Evolutionary conservation across 1,284 basidiomycete species (phyloP).

Genomic region (Microbotryum lychnidis-dioicae): DNA sequence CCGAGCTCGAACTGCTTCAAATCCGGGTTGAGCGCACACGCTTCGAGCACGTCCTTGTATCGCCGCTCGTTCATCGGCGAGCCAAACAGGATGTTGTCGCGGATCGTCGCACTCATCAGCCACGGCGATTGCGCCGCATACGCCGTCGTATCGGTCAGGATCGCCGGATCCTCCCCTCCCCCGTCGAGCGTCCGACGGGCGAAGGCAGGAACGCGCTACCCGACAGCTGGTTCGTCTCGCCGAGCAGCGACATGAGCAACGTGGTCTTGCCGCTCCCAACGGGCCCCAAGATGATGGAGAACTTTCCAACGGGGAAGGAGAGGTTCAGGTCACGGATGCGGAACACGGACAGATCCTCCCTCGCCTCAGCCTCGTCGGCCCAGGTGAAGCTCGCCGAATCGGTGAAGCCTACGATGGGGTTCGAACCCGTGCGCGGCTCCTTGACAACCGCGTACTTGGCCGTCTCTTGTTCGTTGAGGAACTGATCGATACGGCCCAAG

Average conservation of each 20-base stretch:
- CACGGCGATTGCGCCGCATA: constrained; percentile 84
- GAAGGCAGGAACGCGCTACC: constrained; percentile 50
- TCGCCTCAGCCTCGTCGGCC: constrained; percentile 31
- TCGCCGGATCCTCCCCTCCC: constrained; percentile 48
- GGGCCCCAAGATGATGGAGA: constrained; percentile 42
- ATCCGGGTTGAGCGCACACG: constrained; percentile 68
- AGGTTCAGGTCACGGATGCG: constrained; percentile 49
- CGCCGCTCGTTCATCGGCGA: constrained; percentile 55
- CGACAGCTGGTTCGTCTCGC: constrained; percentile 46
- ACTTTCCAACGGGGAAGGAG: constrained; percentile 49
- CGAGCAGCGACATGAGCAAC: constrained; percentile 52
- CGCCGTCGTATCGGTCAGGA: constrained; percentile 64
- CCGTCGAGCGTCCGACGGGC: constrained; percentile 40
- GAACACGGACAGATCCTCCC: constrained; percentile 37
- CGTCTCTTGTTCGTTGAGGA: constrained; percentile 50
- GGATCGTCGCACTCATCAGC: constrained; percentile 66
- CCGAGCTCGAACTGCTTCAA: constrained; percentile 68
- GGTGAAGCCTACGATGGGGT: constrained; percentile 47
- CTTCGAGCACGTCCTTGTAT: constrained; percentile 65
- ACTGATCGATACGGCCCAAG: constrained; percentile 42
- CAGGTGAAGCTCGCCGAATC: constrained; percentile 43
- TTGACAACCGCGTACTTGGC: constrained; percentile 48
- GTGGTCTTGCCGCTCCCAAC: constrained; percentile 46
- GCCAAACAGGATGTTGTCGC: constrained; percentile 74
- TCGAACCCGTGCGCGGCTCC: constrained; percentile 33